Base-by-base conservation (phyloP, 2,329 filamentous ascomycete genomes). In the Magnaporthales sp. region DNA sequence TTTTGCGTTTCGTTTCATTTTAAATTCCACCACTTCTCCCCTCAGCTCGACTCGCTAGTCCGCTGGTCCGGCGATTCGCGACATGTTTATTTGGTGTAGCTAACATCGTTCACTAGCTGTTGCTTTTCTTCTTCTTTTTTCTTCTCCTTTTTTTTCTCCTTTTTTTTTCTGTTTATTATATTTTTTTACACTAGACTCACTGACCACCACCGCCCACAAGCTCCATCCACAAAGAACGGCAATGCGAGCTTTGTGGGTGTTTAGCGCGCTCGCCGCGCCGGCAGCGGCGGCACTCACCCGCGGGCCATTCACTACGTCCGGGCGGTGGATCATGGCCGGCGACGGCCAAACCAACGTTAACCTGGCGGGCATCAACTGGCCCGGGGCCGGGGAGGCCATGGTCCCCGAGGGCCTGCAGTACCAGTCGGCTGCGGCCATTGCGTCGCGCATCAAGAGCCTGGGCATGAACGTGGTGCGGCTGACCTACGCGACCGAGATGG, bases 401-500 rank as follows among this genome's bases (percentile, higher is more conserved):
- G 77, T 85, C 3, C 83, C 83, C 0, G 84, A 86, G 70, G 84
- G 84, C 11, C 75, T 86, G 6, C 82, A 84, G 69, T 84, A 85
- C 72, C 78, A 81, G 60, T 84, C 82, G 0, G 76, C 85, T 51
- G 74, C 75, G 32, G 75, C 73, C 15, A 81, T 86, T 54, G 80
- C 85, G 2, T 74, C 78, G 15, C 79, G 79, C 74, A 77, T 84
- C 69, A 83, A 83, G 67, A 79, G 79, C 67, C 72, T 83, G 1
- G 83, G 82, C 15, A 81, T 86, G 75, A 86, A 86, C 70, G 79
- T 81, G 1, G 80, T 86, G 13, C 81, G 84, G 2, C 73, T 86
- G 67, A 85, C 83, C 0, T 86, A 82, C 67, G 82, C 84, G 1
- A 85, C 82, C 69, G 79, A 86, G 70, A 83, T 86, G 82, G 75